These are phyloP conservation scores for Rachicladosporium sp. DNA, from an alignment of 2,329 filamentous ascomycete species.

Conservation along the genomic window DNA sequence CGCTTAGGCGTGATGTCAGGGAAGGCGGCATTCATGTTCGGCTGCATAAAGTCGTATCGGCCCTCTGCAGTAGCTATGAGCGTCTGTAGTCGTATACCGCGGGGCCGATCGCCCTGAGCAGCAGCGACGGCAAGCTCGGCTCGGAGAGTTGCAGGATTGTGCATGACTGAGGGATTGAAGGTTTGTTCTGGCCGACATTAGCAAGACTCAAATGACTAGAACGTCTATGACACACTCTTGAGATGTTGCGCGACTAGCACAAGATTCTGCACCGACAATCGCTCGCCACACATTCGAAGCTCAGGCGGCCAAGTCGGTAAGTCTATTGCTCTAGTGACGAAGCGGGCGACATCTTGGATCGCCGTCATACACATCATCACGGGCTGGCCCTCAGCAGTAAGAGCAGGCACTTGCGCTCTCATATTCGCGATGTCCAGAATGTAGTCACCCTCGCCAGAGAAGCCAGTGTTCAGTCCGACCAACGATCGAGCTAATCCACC, in stretches of 20 bases:
- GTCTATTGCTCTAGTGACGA: constrained; percentile 57
- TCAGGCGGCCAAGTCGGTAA: constrained; percentile 55
- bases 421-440: constrained; percentile 49
- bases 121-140: constrained; percentile 36
- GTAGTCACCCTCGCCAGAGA: constrained; percentile 49
- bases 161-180: constrained; percentile 23
- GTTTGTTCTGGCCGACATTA: constrained; percentile 6
- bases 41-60: constrained; percentile 50
- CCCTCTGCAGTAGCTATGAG: constrained; percentile 57
- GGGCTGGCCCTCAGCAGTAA: constrained; percentile 36
- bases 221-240: constrained; percentile 22
- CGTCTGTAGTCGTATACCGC: constrained; percentile 39
- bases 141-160: constrained; percentile 37
- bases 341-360: constrained; percentile 56
- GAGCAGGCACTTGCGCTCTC: constrained; percentile 48
- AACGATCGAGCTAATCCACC: constrained; percentile 49
- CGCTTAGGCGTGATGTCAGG: constrained; percentile 24
- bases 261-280: constrained; percentile 48
- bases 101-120: constrained; percentile 19
- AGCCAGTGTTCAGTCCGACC: constrained; percentile 46
- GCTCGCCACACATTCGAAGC: constrained; percentile 57
- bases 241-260: constrained; percentile 43
- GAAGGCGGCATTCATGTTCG: constrained; percentile 45
- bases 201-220: neutral
- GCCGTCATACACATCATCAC: constrained; percentile 56